phyloP scores from a whole-genome alignment of 805 yeast species.

The Zygosaccharomyces siamensis region DNA sequence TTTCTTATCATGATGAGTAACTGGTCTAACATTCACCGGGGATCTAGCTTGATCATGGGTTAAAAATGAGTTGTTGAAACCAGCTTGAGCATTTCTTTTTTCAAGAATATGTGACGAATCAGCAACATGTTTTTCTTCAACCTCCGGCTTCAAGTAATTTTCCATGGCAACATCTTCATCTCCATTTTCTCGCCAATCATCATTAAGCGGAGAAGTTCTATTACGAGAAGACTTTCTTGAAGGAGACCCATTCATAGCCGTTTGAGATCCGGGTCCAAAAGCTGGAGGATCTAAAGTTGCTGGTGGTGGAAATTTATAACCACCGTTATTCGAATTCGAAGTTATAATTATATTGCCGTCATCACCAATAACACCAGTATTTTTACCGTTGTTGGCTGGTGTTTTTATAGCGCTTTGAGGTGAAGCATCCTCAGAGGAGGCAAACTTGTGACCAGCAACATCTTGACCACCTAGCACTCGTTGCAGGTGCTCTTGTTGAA shows the following conservation, averaged over 20 bases:
- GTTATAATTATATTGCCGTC: conserved; percentile 28
- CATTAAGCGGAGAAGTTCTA: conserved; percentile 1
- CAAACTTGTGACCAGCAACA: conserved; percentile 14
- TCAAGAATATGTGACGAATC: conserved; percentile 1
- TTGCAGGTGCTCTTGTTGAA: conserved; percentile 30
- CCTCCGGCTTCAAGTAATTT: conserved; percentile 2
- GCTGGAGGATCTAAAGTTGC: conserved; percentile 9
- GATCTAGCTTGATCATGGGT: conserved; percentile 3
- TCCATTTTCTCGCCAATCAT: background rate
- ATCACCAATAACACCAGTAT: background rate
- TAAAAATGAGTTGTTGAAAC: background rate
- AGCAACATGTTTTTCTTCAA: background rate
- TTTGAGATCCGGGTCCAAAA: conserved; percentile 22
- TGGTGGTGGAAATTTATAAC: conserved; percentile 36
- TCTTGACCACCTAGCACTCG: conserved; percentile 26
- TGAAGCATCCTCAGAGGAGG: conserved; percentile 1
- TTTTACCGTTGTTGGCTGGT: conserved; percentile 8
- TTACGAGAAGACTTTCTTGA: conserved; percentile 10
- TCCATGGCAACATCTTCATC: background rate
- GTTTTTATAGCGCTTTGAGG: conserved; percentile 12
- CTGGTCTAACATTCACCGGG: background rate
- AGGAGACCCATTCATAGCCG: conserved; percentile 29
- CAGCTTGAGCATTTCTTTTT: background rate
- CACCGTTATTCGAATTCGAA: conserved; percentile 30
- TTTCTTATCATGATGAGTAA: conserved; percentile 21